These are phyloP conservation scores for Salix arbutifolia DNA, from an alignment of 345 rosid species.

Conservation along the genomic window DNA sequence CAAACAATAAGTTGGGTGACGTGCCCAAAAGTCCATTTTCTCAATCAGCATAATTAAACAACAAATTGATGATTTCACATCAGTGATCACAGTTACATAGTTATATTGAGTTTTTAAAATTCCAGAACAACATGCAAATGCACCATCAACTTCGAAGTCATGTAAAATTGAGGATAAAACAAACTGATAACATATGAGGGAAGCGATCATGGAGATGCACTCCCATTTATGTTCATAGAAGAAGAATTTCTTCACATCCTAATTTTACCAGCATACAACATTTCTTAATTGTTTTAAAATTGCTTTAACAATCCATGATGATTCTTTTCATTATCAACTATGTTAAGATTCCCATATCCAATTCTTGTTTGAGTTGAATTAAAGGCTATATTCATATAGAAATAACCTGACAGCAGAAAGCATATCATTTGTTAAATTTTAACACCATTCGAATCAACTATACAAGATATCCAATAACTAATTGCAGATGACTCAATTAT, in stretches of 20 bases:
- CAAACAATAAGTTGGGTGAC: not conserved
- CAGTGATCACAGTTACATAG: not conserved
- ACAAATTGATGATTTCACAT: not conserved
- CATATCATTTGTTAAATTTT: not conserved
- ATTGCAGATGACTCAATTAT: not conserved
- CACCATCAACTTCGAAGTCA: not conserved
- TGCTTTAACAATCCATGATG: not conserved
- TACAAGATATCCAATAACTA: not conserved
- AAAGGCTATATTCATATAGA: not conserved
- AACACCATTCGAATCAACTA: not conserved
- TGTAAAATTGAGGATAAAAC: not conserved
- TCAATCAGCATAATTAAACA: conserved; percentile 3
- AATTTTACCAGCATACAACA: not conserved
- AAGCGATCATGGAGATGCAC: not conserved
- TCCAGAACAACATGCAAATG: conserved; percentile 3
- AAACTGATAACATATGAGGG: not conserved
- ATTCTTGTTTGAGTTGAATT: not conserved
- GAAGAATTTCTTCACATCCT: not conserved
- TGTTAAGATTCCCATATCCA: not conserved
- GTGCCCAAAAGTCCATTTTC: not conserved
- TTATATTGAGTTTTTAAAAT: not conserved
- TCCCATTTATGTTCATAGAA: not conserved
- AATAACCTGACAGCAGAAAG: not conserved
- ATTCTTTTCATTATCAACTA: not conserved
- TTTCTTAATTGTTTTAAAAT: not conserved